Base-by-base conservation (phyloP, 176 grass and related monocot genomes). In the Chrysopogon serrulatus region DNA sequence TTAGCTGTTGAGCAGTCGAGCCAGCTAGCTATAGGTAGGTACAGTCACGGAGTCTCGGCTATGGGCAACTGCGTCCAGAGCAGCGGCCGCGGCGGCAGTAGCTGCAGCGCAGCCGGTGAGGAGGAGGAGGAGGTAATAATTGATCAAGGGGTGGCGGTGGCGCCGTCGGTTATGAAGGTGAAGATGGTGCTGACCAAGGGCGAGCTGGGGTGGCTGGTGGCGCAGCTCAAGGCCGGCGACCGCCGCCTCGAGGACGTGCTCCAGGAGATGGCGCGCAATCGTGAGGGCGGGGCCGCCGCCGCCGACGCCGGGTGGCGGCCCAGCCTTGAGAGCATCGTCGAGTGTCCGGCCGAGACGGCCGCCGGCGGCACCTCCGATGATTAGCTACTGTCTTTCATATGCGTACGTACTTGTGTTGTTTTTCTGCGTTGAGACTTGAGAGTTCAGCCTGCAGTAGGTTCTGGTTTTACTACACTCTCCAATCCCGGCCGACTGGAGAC, bases 121-220 rank as follows among this genome's bases (percentile, higher is more conserved):
- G 23, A 68, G 12, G 68, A 68, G 24, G 19, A 78, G 4, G 77
- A 73, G 5, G 78, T 7, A 48, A 57, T 57, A 57, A 24, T 30
- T 31, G 67, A 27, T 7, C 35, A 61, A 8, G 33, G 0, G 30
- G 65, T 33, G n/a, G n/a, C n/a, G n/a, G n/a, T n/a, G n/a, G 4
- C 39, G 6, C 36, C 43, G 85, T 69, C 86, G 78, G 78, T 71
- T 30, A 66, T 90, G 34, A 94, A 94, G 83, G 79, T 94, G 37
- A 94, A 91, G 89, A 84, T 94, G 78, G 79, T 94, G 42, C 83
- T 94, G 86, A 94, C 89, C 40, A 91, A 87, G 51, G 79, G 27
- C 44, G 92, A 94, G 92, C 92, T 94, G n/a, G 92, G 88, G 78
- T 91, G 86, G 92, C 89, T 94, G 23, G 83, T 89, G 89, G 69